phyloP scores from a whole-genome alignment of 345 rosid genomes.

The Arabidopsis suecica region DNA sequence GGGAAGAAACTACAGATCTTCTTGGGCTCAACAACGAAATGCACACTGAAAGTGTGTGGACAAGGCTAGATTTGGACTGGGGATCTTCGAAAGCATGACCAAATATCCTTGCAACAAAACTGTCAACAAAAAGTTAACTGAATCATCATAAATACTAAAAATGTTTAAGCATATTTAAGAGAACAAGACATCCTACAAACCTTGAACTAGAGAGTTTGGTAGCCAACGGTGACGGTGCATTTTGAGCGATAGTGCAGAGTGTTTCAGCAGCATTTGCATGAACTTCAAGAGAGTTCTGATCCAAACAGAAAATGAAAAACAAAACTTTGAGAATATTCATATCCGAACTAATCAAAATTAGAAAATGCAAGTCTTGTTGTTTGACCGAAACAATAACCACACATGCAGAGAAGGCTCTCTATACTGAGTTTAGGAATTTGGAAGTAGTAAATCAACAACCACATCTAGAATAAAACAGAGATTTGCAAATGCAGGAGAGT shows the following conservation, averaged over 20 bases:
- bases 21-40: constrained; percentile 96
- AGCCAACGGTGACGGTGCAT: constrained; percentile 89
- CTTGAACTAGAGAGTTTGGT: constrained; percentile 88
- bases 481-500: constrained; percentile 17
- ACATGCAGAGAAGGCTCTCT: not conserved
- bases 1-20: constrained; percentile 73
- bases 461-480: constrained; percentile 4
- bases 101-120: constrained; percentile 92
- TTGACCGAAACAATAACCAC: constrained; percentile 16
- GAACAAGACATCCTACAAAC: constrained; percentile 47
- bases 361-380: constrained; percentile 5
- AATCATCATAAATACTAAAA: constrained; percentile 9
- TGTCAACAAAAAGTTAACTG: constrained; percentile 46
- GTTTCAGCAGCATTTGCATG: constrained; percentile 96
- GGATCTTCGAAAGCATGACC: constrained; percentile 93
- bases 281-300: constrained; percentile 81
- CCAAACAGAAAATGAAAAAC: constrained; percentile 19
- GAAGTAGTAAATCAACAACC: constrained; percentile 8
- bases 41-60: constrained; percentile 94
- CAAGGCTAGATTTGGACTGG: constrained; percentile 88
- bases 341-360: constrained; percentile 12
- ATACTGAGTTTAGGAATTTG: not conserved
- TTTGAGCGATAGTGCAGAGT: constrained; percentile 84
- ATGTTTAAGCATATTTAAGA: constrained; percentile 15
- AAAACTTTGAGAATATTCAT: constrained; percentile 8